Evolutionary conservation across 106 monocot genomes (phyloP).

Genomic region (Cymbidium sinense): DNA sequence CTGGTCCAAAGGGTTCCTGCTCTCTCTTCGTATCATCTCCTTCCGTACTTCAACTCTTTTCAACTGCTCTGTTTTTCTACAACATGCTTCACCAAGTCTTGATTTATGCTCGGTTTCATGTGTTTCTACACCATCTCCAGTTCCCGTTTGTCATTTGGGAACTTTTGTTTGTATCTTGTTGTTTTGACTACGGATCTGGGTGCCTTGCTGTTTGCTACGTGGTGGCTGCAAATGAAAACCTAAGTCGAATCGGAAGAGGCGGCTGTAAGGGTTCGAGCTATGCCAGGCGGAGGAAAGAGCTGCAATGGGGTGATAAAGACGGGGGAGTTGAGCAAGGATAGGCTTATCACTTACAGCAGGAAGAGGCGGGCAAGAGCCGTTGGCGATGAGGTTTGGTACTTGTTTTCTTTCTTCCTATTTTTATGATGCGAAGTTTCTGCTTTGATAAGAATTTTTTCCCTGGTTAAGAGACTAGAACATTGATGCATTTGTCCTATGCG

Average conservation of each 20-base stretch:
- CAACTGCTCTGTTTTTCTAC: not conserved
- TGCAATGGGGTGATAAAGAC: constrained; percentile 10
- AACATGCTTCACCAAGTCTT: not conserved
- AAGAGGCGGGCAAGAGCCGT: constrained; percentile 10
- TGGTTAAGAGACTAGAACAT: not conserved
- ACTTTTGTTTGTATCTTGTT: not conserved
- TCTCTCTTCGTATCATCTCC: not conserved
- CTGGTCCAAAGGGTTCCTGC: not conserved
- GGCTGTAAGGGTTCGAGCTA: constrained; percentile 5
- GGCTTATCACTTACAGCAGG: constrained; percentile 20
- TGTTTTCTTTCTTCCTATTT: not conserved
- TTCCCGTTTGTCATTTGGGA: not conserved
- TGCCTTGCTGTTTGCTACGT: not conserved
- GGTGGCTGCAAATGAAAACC: constrained; percentile 8
- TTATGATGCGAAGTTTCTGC: not conserved
- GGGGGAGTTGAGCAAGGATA: constrained; percentile 11
- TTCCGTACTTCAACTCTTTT: not conserved
- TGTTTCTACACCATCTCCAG: not conserved
- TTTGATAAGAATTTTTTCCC: not conserved
- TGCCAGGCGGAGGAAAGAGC: constrained; percentile 10
- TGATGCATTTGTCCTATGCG: not conserved
- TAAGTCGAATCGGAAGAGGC: not conserved
- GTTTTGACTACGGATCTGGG: not conserved
- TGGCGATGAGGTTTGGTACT: not conserved
- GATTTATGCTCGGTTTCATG: not conserved